Conservation (phyloP, 495 filamentous ascomycete species). For the Penicillium paxilli region DNA sequence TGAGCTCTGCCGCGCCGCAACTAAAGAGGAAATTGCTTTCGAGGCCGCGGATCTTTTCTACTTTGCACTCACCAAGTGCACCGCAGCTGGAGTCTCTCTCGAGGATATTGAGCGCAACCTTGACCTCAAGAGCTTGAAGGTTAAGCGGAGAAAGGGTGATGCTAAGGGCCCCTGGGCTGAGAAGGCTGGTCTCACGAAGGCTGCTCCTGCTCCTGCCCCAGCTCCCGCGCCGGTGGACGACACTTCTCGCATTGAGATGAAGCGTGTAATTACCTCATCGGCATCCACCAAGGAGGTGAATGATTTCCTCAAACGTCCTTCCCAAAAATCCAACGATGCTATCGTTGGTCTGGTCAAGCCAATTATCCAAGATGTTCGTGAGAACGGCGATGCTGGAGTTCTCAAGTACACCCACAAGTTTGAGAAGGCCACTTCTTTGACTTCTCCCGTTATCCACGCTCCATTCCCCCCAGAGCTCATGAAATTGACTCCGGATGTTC, state of each 20-base stretch:
- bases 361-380: conserved; percentile 82
- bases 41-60: conserved; percentile 95
- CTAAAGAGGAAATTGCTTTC: conserved; percentile 81
- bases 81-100: conserved; percentile 77
- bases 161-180: conserved; percentile 88
- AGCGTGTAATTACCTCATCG: conserved; percentile 65
- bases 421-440: conserved; percentile 88
- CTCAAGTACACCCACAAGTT: conserved; percentile 95
- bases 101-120: conserved; percentile 88
- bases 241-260: conserved; percentile 76
- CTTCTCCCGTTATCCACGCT: conserved; percentile 81
- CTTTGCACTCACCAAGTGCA: conserved; percentile 88
- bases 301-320: conserved; percentile 77
- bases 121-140: conserved; percentile 91
- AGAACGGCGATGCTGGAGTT: conserved; percentile 80
- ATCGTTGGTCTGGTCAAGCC: conserved; percentile 89
- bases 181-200: conserved; percentile 66
- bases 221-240: conserved; percentile 34
- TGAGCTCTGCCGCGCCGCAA: conserved; percentile 83
- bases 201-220: conserved; percentile 41
- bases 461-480: conserved; percentile 84
- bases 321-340: conserved; percentile 85
- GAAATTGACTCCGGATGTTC: conserved; percentile 77
- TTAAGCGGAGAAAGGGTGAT: conserved; percentile 87
- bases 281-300: conserved; percentile 60